These are phyloP conservation scores for Tolypocladium tundrense DNA, from an alignment of 2,329 filamentous ascomycete species.

Conservation along the genomic window DNA sequence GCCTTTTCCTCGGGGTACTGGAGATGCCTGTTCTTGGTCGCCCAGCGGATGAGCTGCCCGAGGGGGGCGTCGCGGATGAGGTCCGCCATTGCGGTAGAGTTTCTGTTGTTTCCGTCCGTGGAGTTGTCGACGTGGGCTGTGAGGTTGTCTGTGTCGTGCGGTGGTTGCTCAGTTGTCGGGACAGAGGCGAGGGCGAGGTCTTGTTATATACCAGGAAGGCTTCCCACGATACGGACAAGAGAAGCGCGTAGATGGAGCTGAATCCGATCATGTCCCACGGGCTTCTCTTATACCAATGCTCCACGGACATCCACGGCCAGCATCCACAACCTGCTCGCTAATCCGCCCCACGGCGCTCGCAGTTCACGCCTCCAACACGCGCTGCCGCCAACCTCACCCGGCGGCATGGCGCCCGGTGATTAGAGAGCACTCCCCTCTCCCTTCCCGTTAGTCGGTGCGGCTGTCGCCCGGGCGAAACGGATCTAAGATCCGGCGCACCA, in stretches of 20 bases:
- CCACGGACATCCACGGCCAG: neutral
- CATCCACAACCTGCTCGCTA: neutral
- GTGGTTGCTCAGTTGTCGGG: neutral
- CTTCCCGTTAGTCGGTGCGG: neutral
- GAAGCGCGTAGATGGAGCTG: neutral
- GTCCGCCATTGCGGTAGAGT: slow-evolving; percentile 13
- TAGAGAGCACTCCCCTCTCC: neutral
- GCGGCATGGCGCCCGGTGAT: neutral
- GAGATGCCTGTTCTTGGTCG: slow-evolving; percentile 40
- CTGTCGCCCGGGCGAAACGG: neutral
- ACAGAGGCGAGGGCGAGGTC: neutral
- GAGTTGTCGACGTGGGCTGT: neutral
- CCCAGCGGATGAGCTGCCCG: slow-evolving; percentile 46
- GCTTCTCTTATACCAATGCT: neutral
- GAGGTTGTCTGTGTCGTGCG: neutral
- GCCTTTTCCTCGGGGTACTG: slow-evolving; percentile 50
- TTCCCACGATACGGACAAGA: neutral
- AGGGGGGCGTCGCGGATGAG: slow-evolving; percentile 44
- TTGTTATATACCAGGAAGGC: neutral
- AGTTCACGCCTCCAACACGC: neutral
- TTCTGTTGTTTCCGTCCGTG: neutral
- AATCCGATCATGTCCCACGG: neutral
- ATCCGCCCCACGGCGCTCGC: neutral
- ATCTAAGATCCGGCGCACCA: neutral
- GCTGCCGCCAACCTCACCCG: neutral